Conservation (phyloP, 73 alveolate genomes). For the Paramecium primaurelia region DNA sequence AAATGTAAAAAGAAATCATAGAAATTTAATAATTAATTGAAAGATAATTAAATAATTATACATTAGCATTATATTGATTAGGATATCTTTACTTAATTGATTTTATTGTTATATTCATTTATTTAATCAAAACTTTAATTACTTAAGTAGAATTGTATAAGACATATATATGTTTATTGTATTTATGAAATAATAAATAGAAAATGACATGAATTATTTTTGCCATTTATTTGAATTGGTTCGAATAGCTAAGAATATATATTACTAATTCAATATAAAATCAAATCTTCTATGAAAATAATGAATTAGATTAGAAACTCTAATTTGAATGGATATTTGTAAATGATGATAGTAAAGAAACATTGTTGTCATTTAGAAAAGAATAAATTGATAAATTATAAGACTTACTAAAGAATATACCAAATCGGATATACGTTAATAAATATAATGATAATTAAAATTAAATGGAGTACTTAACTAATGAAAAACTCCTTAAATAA, state of each 20-base stretch:
- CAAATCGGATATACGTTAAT: constrained; percentile 28
- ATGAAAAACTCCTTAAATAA: constrained; percentile 17
- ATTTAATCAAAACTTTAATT: background rate
- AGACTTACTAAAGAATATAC: background rate
- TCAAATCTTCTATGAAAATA: background rate
- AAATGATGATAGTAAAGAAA: background rate
- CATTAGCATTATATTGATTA: background rate
- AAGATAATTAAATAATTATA: background rate
- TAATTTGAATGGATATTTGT: background rate
- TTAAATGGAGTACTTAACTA: constrained; percentile 42
- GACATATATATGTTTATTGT: too few species aligned
- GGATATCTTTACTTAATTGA: background rate
- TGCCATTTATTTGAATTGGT: constrained; percentile 6
- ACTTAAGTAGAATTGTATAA: background rate
- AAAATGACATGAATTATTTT: constrained; percentile 29
- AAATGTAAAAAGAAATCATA: background rate
- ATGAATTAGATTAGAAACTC: background rate
- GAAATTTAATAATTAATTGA: background rate
- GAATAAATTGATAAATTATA: background rate
- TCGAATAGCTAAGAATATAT: background rate
- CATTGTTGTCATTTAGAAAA: background rate
- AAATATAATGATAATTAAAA: background rate
- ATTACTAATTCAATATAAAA: background rate
- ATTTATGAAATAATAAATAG: background rate
- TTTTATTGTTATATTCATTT: background rate